phyloP scores from a whole-genome alignment of 83 land plant species.

The Thuja plicata region DNA sequence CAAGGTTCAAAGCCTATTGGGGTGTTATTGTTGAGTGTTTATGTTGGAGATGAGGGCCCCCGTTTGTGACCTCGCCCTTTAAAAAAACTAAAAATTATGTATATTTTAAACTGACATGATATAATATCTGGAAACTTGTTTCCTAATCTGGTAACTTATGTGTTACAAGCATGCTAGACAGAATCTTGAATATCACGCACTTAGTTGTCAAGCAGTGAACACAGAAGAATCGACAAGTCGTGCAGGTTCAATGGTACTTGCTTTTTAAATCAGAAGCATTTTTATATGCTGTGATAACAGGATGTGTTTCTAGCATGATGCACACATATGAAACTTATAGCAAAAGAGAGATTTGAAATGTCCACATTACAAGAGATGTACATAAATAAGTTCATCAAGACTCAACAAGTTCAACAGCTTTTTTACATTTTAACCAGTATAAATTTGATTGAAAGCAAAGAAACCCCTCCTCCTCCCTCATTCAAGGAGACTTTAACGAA shows the following conservation, averaged over 20 bases:
- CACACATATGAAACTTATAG: neutral
- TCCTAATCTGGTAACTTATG: neutral
- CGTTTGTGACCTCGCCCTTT: too few relatives aligned
- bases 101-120: too few relatives aligned
- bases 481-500: neutral
- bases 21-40: too few relatives aligned
- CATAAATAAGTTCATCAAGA: neutral
- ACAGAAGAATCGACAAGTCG: neutral
- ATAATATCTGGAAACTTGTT: neutral
- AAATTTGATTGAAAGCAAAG: neutral
- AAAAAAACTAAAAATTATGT: too few relatives aligned
- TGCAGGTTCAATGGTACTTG: neutral
- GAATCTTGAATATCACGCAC: neutral
- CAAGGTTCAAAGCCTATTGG: too few relatives aligned
- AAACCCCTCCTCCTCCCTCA: neutral
- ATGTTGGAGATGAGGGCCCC: too few relatives aligned
- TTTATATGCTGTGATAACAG: neutral
- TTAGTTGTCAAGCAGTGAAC: neutral
- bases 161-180: neutral
- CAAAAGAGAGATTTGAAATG: neutral
- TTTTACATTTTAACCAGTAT: neutral
- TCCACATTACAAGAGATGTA: neutral
- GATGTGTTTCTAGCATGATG: neutral
- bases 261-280: neutral
- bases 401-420: neutral